These are phyloP conservation scores for Talaromyces sp. DNA, from an alignment of 2,329 filamentous ascomycete species.

Conservation along the genomic window DNA sequence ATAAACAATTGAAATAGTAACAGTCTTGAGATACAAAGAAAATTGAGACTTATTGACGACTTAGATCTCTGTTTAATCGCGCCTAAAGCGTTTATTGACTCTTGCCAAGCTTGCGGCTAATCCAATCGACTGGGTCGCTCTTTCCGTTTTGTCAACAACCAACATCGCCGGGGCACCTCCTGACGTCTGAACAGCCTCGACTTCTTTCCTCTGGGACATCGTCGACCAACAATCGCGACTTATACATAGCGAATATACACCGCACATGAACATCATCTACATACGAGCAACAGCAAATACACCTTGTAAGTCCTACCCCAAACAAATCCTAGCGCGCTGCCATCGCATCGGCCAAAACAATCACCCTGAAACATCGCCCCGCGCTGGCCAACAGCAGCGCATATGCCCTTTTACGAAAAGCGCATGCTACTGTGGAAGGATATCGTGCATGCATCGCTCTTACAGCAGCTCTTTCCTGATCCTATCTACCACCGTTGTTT, in stretches of 20 bases:
- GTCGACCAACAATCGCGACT: not conserved
- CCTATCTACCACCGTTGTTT: not conserved
- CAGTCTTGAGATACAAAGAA: not conserved
- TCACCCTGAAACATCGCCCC: not conserved
- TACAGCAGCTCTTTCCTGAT: no score
- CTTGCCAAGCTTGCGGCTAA: conserved; percentile 15
- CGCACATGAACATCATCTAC: not conserved
- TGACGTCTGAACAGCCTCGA: conserved; percentile 1
- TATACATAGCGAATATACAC: not conserved
- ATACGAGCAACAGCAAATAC: not conserved
- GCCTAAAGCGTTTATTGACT: conserved; percentile 1
- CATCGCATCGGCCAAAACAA: conserved; percentile 7
- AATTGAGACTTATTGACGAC: not conserved
- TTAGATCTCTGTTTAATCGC: not conserved
- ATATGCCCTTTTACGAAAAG: not conserved
- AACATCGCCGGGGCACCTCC: not conserved
- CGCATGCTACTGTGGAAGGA: not conserved
- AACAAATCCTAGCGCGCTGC: not conserved
- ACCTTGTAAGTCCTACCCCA: not conserved
- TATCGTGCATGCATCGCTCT: not conserved
- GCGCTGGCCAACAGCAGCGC: not conserved
- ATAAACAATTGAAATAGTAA: not conserved
- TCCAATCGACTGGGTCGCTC: not conserved
- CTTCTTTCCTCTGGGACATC: not conserved
- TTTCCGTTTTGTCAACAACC: not conserved